Evolutionary conservation across 2,329 filamentous ascomycete genomes (phyloP).

Genomic region (Juglanconis oblonga): DNA sequence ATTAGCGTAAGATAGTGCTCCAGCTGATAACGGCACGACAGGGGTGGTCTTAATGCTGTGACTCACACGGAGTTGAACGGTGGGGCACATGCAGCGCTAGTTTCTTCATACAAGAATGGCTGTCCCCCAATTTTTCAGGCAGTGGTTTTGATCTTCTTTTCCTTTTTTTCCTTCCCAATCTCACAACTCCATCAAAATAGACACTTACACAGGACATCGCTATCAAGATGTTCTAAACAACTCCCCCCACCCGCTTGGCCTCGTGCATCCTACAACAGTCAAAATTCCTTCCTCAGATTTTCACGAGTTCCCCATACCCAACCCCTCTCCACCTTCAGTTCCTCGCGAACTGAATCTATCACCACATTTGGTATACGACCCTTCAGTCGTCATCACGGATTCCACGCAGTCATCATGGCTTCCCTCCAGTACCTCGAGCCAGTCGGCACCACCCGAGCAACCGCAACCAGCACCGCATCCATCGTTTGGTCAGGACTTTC

Average conservation of each 20-base stretch:
- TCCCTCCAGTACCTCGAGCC: slow-evolving; percentile 64
- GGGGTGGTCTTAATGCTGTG: not conserved
- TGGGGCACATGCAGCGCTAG: not conserved
- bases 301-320: slow-evolving; percentile 28
- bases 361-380: slow-evolving; percentile 64
- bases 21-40: not conserved
- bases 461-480: slow-evolving; percentile 40
- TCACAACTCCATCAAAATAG: slow-evolving; percentile 29
- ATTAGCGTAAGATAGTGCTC: no score
- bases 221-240: slow-evolving; percentile 59
- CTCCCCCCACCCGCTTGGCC: slow-evolving; percentile 31
- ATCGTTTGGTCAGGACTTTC: slow-evolving; percentile 2
- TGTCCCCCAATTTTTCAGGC: slow-evolving; percentile 25
- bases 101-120: slow-evolving; percentile 35
- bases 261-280: slow-evolving; percentile 32
- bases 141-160: slow-evolving; percentile 16
- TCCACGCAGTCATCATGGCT: slow-evolving; percentile 73
- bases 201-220: slow-evolving; percentile 34
- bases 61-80: slow-evolving; percentile 2
- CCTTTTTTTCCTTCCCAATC: slow-evolving; percentile 34
- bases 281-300: slow-evolving; percentile 51
- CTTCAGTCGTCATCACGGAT: slow-evolving; percentile 80
- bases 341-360: slow-evolving; percentile 62
- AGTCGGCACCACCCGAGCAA: slow-evolving; percentile 61
- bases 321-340: slow-evolving; percentile 53